These are phyloP conservation scores for Aspergillus sp. DNA, from an alignment of 2,329 filamentous ascomycete genomes.

Conservation along the genomic window DNA sequence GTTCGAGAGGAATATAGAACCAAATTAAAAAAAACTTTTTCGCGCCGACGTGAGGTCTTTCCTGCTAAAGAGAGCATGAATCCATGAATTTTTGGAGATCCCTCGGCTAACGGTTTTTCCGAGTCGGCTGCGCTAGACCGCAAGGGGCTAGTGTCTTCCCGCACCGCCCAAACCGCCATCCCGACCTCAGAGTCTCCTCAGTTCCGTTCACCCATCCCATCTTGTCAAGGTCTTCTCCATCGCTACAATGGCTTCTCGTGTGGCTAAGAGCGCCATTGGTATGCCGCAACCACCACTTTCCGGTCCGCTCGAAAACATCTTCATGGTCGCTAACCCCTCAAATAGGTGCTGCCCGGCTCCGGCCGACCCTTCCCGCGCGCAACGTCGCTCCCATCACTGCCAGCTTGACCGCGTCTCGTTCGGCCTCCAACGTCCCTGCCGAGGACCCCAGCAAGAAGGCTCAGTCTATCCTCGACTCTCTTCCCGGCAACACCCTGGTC, in stretches of 20 bases:
- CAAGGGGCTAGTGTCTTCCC: slow-evolving; percentile 35
- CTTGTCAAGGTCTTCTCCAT: slow-evolving; percentile 55
- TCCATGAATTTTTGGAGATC: slow-evolving; percentile 28
- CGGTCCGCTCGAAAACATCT: slow-evolving; percentile 14
- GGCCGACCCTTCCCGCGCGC: slow-evolving; percentile 75
- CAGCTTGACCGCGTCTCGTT: slow-evolving; percentile 66
- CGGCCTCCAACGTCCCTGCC: slow-evolving; percentile 73
- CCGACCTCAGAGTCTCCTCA: slow-evolving; percentile 42
- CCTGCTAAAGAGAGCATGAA: not conserved
- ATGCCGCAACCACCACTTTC: slow-evolving; percentile 50
- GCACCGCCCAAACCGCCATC: slow-evolving; percentile 37
- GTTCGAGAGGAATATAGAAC: slow-evolving; percentile 14
- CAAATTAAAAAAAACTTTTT: slow-evolving; percentile 1
- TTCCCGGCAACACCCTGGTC: slow-evolving; percentile 87
- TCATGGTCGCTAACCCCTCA: slow-evolving; percentile 35
- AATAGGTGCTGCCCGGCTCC: slow-evolving; percentile 85
- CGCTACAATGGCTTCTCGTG: slow-evolving; percentile 92
- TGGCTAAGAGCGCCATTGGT: slow-evolving; percentile 95
- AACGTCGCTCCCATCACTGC: slow-evolving; percentile 72
- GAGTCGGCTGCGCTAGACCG: slow-evolving; percentile 23
- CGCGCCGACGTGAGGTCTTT: not conserved
- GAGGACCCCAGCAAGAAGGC: slow-evolving; percentile 97
- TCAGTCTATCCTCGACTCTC: slow-evolving; percentile 87
- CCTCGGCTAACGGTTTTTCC: slow-evolving; percentile 36
- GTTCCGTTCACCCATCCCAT: slow-evolving; percentile 39